A percentile compares a stretch with the other conserved stretches of the same genome.
Evolutionary conservation across 176 grass and related monocot genomes (phyloP).

Genomic region (Cocos nucifera): DNA sequence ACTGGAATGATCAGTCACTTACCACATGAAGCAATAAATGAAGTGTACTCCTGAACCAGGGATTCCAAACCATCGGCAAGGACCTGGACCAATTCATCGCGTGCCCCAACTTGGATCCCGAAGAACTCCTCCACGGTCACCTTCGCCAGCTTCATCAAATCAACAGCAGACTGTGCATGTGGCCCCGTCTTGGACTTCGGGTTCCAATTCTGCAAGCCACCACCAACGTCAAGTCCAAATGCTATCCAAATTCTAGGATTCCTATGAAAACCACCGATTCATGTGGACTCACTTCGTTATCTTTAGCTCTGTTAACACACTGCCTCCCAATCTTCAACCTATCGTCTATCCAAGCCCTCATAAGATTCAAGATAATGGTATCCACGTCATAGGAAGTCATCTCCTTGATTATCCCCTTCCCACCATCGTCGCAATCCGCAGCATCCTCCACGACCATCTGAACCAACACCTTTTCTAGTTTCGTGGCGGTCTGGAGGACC

Average conservation of each 20-base stretch:
- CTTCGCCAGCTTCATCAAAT: slow-evolving; percentile 65
- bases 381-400: slow-evolving; percentile 36
- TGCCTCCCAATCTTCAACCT: slow-evolving; percentile 31
- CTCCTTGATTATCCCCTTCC: slow-evolving; percentile 18
- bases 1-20: not conserved
- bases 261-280: too few relatives aligned
- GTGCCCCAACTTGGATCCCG: slow-evolving; percentile 36
- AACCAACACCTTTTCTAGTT: slow-evolving; percentile 36
- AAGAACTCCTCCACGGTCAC: slow-evolving; percentile 52
- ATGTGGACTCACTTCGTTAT: slow-evolving; percentile 27
- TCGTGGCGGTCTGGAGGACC: slow-evolving; percentile 30
- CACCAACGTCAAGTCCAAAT: not conserved
- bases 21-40: slow-evolving; percentile 42
- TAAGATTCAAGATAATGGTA: slow-evolving; percentile 28
- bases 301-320: slow-evolving; percentile 50
- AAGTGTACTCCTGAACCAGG: slow-evolving; percentile 42
- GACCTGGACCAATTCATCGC: slow-evolving; percentile 31
- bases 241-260: too few relatives aligned
- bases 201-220: slow-evolving; percentile 40
- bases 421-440: slow-evolving; percentile 3
- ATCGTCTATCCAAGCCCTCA: slow-evolving; percentile 53
- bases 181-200: slow-evolving; percentile 61
- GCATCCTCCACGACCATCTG: slow-evolving; percentile 32
- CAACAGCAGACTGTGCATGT: slow-evolving; percentile 50
- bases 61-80: slow-evolving; percentile 40